These are phyloP conservation scores for Rehmannia glutinosa DNA, from an alignment of 257 asterid genomes.

Conservation along the genomic window DNA sequence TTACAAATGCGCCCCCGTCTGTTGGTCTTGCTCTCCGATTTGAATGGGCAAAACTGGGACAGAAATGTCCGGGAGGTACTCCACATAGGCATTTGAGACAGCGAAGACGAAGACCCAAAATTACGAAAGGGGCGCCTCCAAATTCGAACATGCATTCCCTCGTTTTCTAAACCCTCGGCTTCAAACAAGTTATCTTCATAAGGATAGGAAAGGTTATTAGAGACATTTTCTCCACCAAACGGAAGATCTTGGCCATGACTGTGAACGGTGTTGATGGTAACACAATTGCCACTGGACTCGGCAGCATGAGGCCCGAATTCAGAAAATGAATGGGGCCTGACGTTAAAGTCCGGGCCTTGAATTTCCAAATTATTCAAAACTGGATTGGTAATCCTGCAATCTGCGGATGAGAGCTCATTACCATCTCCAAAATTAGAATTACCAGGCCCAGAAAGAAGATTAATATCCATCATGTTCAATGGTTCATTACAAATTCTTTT, in stretches of 20 bases:
- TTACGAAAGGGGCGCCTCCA: conserved; percentile 35
- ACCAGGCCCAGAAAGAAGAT: conserved; percentile 31
- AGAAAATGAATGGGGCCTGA: conserved; percentile 18
- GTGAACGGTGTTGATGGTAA: too few relatives aligned
- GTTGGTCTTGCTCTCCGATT: conserved; percentile 31
- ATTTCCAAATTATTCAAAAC: conserved; percentile 13
- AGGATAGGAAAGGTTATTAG: conserved; percentile 18
- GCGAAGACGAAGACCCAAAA: conserved; percentile 34
- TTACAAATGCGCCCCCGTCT: conserved; percentile 14
- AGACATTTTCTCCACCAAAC: conserved; percentile 11
- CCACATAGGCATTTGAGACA: conserved; percentile 40
- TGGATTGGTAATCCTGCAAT: conserved; percentile 20
- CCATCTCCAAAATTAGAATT: conserved; percentile 20
- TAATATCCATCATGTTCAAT: conserved; percentile 27
- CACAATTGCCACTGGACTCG: too few relatives aligned
- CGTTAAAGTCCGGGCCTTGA: conserved; percentile 32
- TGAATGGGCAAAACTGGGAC: conserved; percentile 32
- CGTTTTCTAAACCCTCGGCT: conserved; percentile 31
- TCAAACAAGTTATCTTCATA: conserved; percentile 32
- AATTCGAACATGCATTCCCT: conserved; percentile 30
- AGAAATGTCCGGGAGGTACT: conserved; percentile 22
- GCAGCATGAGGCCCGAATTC: conserved; percentile 18
- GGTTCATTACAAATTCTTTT: conserved; percentile 57
- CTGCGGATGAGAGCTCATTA: conserved; percentile 25
- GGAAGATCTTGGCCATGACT: too few relatives aligned